Conservation (phyloP, 257 asterid species). For the Solanum dulcamara region DNA sequence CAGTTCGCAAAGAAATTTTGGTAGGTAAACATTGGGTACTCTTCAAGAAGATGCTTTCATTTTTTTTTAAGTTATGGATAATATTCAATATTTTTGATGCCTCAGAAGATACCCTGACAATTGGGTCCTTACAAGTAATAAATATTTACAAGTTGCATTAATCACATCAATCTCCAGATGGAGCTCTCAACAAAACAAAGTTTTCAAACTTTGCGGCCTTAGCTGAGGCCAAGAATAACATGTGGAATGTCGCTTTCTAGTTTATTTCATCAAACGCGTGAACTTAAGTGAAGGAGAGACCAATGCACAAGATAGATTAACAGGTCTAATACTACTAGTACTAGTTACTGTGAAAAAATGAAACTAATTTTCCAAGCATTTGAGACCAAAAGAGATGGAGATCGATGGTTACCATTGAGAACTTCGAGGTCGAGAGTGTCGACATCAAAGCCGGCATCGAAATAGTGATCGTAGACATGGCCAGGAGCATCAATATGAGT, state of each 20-base stretch:
- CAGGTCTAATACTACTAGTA: background rate
- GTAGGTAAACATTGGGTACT: background rate
- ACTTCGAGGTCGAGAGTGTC: slow-evolving; percentile 92
- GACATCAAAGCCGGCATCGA: slow-evolving; percentile 87
- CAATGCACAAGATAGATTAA: background rate
- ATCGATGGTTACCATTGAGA: slow-evolving; percentile 50
- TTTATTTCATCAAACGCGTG: background rate
- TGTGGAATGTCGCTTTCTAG: background rate
- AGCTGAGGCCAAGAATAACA: background rate
- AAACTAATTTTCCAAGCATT: background rate
- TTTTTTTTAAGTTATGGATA: background rate
- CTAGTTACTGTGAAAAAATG: background rate
- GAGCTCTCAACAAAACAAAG: background rate
- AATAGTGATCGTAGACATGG: slow-evolving; percentile 72
- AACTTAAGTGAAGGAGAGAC: background rate
- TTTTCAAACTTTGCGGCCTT: background rate
- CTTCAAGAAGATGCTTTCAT: background rate
- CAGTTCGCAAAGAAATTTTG: background rate
- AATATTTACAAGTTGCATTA: background rate
- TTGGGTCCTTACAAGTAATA: background rate
- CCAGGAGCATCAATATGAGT: slow-evolving; percentile 99
- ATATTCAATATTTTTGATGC: background rate
- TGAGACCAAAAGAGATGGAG: background rate
- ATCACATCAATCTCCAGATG: background rate
- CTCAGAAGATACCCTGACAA: background rate